Percentiles rank a stretch among this genome's conserved stretches.
These are phyloP conservation scores for Dichomitus squalens DNA, from an alignment of 1,284 basidiomycete species.

Conservation along the genomic window DNA sequence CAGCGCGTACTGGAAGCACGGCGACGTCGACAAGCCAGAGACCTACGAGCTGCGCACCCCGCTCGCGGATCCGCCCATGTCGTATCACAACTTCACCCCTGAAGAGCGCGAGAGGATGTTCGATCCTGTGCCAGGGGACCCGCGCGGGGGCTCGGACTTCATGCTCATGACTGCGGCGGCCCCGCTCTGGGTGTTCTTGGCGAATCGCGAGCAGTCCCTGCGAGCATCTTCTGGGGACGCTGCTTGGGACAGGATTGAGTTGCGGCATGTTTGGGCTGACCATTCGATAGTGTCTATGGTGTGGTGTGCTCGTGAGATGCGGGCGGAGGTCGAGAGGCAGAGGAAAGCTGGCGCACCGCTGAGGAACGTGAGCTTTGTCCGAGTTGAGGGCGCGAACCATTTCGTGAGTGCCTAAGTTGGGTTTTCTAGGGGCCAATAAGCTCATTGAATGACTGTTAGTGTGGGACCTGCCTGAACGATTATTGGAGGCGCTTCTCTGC, in stretches of 20 bases:
- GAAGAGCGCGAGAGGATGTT: not conserved
- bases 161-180: not conserved
- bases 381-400: not conserved
- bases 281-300: not conserved
- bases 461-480: no score
- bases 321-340: not conserved
- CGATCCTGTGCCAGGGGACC: no score
- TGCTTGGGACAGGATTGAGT: slow-evolving; percentile 7
- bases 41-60: not conserved
- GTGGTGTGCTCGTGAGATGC: not conserved
- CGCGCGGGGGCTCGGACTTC: not conserved
- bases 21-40: not conserved
- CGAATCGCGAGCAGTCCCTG: not conserved
- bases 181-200: not conserved
- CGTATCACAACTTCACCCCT: slow-evolving; percentile 12
- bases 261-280: slow-evolving; percentile 16
- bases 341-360: not conserved
- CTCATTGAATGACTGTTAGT: not conserved
- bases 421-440: no score
- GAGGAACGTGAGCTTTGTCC: not conserved
- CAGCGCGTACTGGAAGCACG: slow-evolving; percentile 6
- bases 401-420: not conserved
- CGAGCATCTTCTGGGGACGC: not conserved
- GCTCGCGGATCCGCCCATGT: not conserved
- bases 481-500: no score